Conservation (phyloP, 2,329 filamentous ascomycete species). For the Clarireedia paspali region DNA sequence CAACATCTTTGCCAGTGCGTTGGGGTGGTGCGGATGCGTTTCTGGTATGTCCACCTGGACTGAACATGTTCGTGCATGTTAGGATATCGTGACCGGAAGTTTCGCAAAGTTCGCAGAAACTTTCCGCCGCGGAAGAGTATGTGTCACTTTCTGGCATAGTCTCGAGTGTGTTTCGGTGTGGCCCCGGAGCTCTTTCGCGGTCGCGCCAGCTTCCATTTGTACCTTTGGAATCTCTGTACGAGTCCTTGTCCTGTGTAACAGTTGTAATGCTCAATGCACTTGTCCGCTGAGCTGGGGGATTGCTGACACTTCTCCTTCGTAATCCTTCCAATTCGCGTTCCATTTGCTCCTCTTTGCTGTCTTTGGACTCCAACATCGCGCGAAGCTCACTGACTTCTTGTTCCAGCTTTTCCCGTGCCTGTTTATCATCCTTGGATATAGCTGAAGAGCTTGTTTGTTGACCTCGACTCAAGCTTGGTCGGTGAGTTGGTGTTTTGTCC, state of each 20-base stretch:
- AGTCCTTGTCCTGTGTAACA: conserved; percentile 42
- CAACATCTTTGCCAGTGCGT: conserved; percentile 32
- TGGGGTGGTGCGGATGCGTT: conserved; percentile 14
- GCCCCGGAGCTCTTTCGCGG: conserved; percentile 33
- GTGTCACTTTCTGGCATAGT: conserved; percentile 65
- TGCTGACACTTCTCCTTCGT: conserved; percentile 37
- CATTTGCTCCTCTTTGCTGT: conserved; percentile 70
- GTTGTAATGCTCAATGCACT: conserved; percentile 42
- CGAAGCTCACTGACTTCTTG: conserved; percentile 74
- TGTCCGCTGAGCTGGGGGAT: conserved; percentile 37
- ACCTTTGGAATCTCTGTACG: conserved; percentile 57
- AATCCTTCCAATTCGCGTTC: conserved; percentile 71
- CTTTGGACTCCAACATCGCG: conserved; percentile 64
- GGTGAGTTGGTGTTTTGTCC: conserved; percentile 25
- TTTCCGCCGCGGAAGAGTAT: conserved; percentile 64
- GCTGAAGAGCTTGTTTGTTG: conserved; percentile 21
- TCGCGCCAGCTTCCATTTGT: conserved; percentile 52
- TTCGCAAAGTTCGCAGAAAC: conserved; percentile 83
- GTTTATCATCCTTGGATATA: conserved; percentile 46
- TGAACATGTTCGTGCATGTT: conserved; percentile 85
- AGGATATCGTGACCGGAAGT: conserved; percentile 87
- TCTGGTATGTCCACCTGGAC: conserved; percentile 18
- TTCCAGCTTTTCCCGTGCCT: conserved; percentile 63
- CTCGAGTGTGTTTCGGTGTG: conserved; percentile 45
- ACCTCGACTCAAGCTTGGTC: conserved; percentile 35